Evolutionary conservation across 805 yeast species (phyloP), one percentile per base, ranked within the genome.

Genomic region (Ogataea trehaloabstinens): DNA sequence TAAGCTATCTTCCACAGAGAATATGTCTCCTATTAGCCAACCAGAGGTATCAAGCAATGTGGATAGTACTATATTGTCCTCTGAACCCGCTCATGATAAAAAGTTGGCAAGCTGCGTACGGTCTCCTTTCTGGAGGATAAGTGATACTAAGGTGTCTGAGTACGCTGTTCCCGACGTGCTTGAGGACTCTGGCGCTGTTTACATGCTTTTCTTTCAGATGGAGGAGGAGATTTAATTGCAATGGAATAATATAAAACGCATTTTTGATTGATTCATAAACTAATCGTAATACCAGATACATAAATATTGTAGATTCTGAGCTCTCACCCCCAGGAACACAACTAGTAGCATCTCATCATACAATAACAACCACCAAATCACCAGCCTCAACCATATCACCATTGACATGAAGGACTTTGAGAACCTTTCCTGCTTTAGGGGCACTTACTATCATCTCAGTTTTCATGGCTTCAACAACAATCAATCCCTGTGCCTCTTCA

Each of bases 321-420:
- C n/a, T n/a, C n/a, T n/a, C n/a, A n/a, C n/a, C n/a, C n/a, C n/a
- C n/a, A n/a, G n/a, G n/a, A n/a, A n/a, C n/a, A n/a, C n/a, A n/a
- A n/a, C n/a, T n/a, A n/a, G n/a, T n/a, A n/a, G n/a, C n/a, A n/a
- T n/a, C n/a, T n/a, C 30, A 27, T 19, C 59, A 75, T 60, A 77
- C 81, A 28, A 85, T 67, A 18, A 90, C 95, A 35, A 83, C 97
- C 33, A 93, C 96, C 45, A 88, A 66, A 61, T 93, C 98, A 47
- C 99, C 99, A 28, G 96, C 88, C 44, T 91, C 97, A 28, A 91
- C 95, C 85, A 93, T 86, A 56, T 91, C 96, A 55, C 98, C 98
- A 56, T 88, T 87, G 39, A 73, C 71, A 61, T 88, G 96, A 41
- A 79, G 63, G 31, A 87, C 68, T 65, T 85, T 84, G 34, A 76